Percentiles rank a stretch among this genome's conserved stretches.
These are phyloP conservation scores for Sporobolus alterniflorus DNA, from an alignment of 202 grass and related monocot species.

Conservation along the genomic window DNA sequence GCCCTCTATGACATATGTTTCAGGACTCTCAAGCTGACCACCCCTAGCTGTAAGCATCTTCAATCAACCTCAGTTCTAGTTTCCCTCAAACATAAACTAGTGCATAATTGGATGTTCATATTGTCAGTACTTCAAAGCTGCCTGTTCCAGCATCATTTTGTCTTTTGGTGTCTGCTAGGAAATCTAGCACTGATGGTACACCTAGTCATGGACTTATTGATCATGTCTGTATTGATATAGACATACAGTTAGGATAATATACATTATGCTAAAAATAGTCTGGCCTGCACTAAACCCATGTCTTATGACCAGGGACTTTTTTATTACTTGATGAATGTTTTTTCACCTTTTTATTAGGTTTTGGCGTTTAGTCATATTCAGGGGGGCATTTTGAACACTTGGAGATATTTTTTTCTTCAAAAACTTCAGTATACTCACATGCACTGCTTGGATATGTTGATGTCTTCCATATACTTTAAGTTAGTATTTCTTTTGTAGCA, in stretches of 20 bases:
- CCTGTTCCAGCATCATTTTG: neutral
- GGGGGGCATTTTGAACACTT: neutral
- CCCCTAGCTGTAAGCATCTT: slow-evolving; percentile 52
- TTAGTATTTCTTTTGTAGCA: neutral
- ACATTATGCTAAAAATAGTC: neutral
- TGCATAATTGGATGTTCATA: neutral
- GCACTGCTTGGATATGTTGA: neutral
- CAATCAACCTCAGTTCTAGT: neutral
- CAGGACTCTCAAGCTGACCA: slow-evolving; percentile 75
- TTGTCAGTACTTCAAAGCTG: neutral
- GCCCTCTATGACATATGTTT: slow-evolving; percentile 76
- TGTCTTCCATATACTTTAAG: neutral
- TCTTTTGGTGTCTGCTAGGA: too few relatives aligned
- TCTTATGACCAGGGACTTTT: neutral
- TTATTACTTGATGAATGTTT: neutral
- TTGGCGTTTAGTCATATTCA: neutral
- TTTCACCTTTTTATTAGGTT: neutral
- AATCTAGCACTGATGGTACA: neutral
- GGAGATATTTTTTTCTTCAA: neutral
- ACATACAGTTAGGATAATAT: neutral
- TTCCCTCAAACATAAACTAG: neutral
- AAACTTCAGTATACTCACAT: neutral
- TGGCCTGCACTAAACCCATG: neutral
- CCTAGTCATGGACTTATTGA: neutral
- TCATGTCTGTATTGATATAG: neutral